phyloP scores from a whole-genome alignment of 1,284 basidiomycete species.

The Sphaerobolus stellatus region DNA sequence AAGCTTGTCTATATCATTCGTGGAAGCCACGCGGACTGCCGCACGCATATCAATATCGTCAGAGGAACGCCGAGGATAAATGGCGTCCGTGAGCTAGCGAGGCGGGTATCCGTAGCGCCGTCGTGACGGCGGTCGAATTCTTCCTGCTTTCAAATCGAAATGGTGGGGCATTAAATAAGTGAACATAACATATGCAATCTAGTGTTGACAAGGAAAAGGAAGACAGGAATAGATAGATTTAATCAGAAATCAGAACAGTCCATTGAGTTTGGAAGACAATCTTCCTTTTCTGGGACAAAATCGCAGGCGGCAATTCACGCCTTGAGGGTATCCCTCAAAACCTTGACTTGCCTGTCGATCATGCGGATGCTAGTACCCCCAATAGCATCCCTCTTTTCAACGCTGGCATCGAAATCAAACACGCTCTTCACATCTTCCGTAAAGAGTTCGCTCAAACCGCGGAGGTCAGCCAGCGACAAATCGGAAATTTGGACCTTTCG shows the following conservation, averaged over 20 bases:
- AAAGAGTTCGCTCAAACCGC: conserved; percentile 76
- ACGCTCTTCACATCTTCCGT: conserved; percentile 77
- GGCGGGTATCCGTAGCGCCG: too few species aligned
- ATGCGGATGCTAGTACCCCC: conserved; percentile 88
- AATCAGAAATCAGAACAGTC: too few species aligned
- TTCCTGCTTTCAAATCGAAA: too few species aligned
- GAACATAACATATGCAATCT: conserved; percentile 24
- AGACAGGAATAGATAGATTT: too few species aligned
- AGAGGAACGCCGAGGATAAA: too few species aligned
- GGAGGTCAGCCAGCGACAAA: conserved; percentile 79
- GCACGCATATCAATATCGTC: too few species aligned
- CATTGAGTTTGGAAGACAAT: too few species aligned
- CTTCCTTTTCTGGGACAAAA: too few species aligned
- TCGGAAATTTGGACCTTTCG: conserved; percentile 79
- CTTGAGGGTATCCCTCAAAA: conserved; percentile 56
- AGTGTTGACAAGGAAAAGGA: background rate
- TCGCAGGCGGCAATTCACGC: conserved; percentile 1
- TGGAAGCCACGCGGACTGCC: too few species aligned
- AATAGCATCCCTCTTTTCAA: conserved; percentile 91
- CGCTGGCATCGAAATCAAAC: conserved; percentile 92
- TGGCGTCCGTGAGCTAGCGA: too few species aligned
- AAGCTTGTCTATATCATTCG: too few species aligned
- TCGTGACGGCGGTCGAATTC: too few species aligned
- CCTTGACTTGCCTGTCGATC: conserved; percentile 81
- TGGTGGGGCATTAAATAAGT: conserved; percentile 8